phyloP scores from a whole-genome alignment of 345 rosid genomes.

The Jatropha curcas region DNA sequence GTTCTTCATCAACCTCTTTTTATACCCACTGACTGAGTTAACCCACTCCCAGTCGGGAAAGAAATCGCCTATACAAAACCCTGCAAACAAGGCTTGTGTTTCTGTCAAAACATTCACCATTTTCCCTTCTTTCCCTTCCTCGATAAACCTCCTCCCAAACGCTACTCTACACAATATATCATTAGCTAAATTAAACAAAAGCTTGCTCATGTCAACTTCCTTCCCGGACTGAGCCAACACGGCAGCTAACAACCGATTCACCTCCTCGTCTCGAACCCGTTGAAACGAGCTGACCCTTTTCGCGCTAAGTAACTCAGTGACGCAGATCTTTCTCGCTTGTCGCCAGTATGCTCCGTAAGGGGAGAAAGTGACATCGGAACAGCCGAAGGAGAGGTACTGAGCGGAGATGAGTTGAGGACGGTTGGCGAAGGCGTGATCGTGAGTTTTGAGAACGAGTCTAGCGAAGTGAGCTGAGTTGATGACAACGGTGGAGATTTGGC shows the following conservation, averaged over 20 bases:
- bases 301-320: conserved; percentile 40
- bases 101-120: conserved; percentile 37
- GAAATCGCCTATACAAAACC: conserved; percentile 40
- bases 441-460: conserved; percentile 26
- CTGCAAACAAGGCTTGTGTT: conserved; percentile 43
- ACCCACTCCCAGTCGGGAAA: conserved; percentile 42
- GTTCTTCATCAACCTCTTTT: conserved; percentile 32
- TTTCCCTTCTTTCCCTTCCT: conserved; percentile 13
- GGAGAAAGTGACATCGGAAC: conserved; percentile 42
- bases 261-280: conserved; percentile 32
- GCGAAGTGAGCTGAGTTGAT: conserved; percentile 37
- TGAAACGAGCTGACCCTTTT: conserved; percentile 33
- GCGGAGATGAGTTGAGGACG: conserved; percentile 37
- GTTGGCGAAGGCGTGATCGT: conserved; percentile 32
- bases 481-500: conserved; percentile 36
- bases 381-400: conserved; percentile 35
- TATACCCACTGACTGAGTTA: conserved; percentile 30
- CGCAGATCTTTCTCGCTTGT: conserved; percentile 40
- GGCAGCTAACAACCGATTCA: conserved; percentile 15
- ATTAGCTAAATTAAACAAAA: conserved; percentile 31
- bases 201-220: conserved; percentile 33
- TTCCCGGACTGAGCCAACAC: conserved; percentile 4
- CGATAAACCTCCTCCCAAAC: conserved; percentile 39
- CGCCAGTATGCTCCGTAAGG: conserved; percentile 43
- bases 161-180: conserved; percentile 38